Evolutionary conservation across 169 alveolate species (phyloP), one percentile per base, ranked within the genome.

Genomic region (Hepatocystis sp.): DNA sequence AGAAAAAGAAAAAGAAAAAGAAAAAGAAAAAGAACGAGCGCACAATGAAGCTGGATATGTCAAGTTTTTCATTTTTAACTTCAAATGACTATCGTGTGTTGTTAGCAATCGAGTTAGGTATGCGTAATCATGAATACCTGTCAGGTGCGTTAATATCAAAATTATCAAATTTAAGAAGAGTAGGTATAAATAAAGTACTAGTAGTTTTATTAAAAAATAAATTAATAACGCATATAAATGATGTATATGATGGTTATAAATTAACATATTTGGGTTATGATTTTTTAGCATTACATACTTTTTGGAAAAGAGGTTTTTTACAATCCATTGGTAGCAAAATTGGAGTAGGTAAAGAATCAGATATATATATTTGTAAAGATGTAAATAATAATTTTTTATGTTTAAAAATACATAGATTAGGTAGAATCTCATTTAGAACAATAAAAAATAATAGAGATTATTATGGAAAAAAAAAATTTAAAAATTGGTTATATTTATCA

Each of bases 321-420:
- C 93, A 91, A 11, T 94, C 96, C 39, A 97, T 98, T 0, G 98
- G 99, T 5, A 90, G 94, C 44, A 95, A 98, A 67, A 93, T 97
- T 34, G 99, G 99, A 51, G 99, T 98, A 19, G 99, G 99, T 32
- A 99, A 99, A 90, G 99, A 99, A 94, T 95, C 99, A 51, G 99
- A 99, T 71, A 98, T 99, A 19, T 99, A 98, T 86, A 90, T 97
- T 17, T 97, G 99, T 64, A 93, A 91, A 39, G 97, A 95, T 81
- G 86, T 93, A 23, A 97, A 96, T 47, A 99, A 98, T 34, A 93
- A 93, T 25, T 91, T 95, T 27, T 67, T 93, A 42, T 94, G 91
- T 27, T 25, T 93, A 40, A 93, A 93, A 84, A 84, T 93, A 7
- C 96, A 93, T 42, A 67, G 96, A 27, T 71, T 93, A 40, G 95